A percentile compares a stretch with the other conserved stretches of the same genome.
phyloP scores from a whole-genome alignment of 257 asterid genomes.

The Lycium ferocissimum region DNA sequence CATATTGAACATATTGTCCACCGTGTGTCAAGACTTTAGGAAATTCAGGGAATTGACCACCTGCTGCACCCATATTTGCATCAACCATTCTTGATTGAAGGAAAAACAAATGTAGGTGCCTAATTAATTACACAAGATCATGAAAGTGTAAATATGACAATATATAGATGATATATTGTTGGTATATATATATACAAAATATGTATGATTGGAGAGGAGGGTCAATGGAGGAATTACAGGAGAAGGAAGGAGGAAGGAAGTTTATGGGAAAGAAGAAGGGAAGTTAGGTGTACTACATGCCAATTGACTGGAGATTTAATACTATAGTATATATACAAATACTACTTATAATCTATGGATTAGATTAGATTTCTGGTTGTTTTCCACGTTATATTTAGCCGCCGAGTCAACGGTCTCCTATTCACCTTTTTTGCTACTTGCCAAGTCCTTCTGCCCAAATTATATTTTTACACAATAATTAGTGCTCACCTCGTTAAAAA shows the following conservation, averaged over 20 bases:
- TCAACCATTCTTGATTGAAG: slow-evolving; percentile 45
- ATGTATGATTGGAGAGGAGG: background rate
- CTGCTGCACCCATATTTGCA: slow-evolving; percentile 51
- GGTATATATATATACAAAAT: background rate
- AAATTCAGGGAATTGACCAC: slow-evolving; percentile 71
- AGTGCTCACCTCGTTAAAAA: too few relatives aligned
- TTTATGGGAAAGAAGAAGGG: slow-evolving; percentile 5
- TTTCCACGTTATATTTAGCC: slow-evolving; percentile 7
- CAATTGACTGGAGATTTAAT: background rate
- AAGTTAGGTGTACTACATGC: background rate
- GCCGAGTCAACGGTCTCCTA: background rate
- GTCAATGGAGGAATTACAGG: background rate
- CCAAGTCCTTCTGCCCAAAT: background rate
- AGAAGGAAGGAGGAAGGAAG: slow-evolving; percentile 17
- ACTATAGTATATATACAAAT: background rate
- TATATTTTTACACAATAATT: background rate
- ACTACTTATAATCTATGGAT: too few relatives aligned
- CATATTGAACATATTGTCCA: slow-evolving; percentile 74
- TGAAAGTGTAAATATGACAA: background rate
- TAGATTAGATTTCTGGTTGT: background rate
- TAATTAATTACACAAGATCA: background rate
- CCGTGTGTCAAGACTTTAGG: slow-evolving; percentile 75
- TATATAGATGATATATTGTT: too few relatives aligned
- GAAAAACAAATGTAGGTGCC: background rate
- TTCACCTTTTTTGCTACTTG: background rate